Evolutionary conservation across 108 stramenopile genomes (phyloP), one percentile per base, ranked within the genome.

Genomic region (Cyclotella choctawhatcheeana): DNA sequence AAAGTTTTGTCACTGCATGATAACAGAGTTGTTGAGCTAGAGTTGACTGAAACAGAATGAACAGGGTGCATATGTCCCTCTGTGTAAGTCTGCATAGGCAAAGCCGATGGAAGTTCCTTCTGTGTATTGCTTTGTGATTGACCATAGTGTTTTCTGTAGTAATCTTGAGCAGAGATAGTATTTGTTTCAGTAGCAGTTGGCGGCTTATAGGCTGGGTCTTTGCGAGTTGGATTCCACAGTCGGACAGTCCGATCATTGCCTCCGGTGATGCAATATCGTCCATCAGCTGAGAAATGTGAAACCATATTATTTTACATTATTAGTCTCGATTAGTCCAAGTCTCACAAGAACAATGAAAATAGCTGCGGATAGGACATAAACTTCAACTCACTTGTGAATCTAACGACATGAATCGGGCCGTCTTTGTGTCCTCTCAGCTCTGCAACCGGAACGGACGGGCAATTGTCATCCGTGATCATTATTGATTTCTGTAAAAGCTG

Each of bases 161-260:
- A 72, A 16, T 74, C 59, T 37, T 69, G 59, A 8, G 69, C 63
- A 2, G 69, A 76, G 7, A 76, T 4, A 34, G 6, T 22, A 30
- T 20, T 48, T 32, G 71, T 33, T 35, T 24, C 18, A 17, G 40
- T 3, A 18, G 14, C 18, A 24, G 32, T 35, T 29, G 59, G 44
- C 16, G 66, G 52, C 13, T 59, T 54, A 50, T 62, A 83, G 14
- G 84, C 88, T 3, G 89, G 89, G 55, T 94, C 93, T 2, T 85
- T 68, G 10, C 90, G 82, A 64, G 82, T 78, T n/a, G 91, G 93
- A 78, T 94, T 94, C 91, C 91, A 94, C 3, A 94, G 65, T 8
- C 86, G 83, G 2, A 92, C 91, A 14, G 88, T 84, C 25, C 90
- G 77, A 69, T 94, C 93, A 47, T 81, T 86, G 10, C 85, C 93